These are phyloP conservation scores for Dothiorella sarmentorum DNA, from an alignment of 2,329 filamentous ascomycete genomes.

Conservation along the genomic window DNA sequence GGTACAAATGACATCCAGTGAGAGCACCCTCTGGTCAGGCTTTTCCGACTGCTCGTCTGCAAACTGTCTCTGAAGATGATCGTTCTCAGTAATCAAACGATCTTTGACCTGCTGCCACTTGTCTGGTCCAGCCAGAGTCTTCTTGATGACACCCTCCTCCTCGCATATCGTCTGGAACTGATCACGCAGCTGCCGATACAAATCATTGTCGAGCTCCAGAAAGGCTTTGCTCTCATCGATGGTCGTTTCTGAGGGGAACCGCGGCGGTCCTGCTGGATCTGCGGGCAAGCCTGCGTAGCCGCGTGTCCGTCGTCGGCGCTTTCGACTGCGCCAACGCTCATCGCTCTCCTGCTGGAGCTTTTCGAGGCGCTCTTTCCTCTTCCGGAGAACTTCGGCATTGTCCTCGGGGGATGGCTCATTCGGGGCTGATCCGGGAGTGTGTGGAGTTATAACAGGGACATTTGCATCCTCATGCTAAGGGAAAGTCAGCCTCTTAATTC, in stretches of 20 bases:
- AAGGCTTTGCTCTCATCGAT: constrained; percentile 73
- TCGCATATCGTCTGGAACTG: constrained; percentile 69
- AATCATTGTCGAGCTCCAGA: constrained; percentile 59
- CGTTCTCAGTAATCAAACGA: constrained; percentile 60
- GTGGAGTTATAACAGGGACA: neutral
- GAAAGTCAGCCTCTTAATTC: neutral
- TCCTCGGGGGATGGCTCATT: constrained; percentile 29
- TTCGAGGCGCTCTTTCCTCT: constrained; percentile 53
- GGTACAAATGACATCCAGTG: constrained; percentile 74
- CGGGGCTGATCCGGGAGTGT: neutral
- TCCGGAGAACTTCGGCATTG: constrained; percentile 48
- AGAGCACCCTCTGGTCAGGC: constrained; percentile 56
- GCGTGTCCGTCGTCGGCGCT: constrained; percentile 64
- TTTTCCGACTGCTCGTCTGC: constrained; percentile 42
- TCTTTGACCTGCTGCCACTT: constrained; percentile 71
- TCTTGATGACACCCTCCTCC: constrained; percentile 65
- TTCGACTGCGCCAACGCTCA: constrained; percentile 60
- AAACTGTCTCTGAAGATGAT: constrained; percentile 62
- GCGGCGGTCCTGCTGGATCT: constrained; percentile 64
- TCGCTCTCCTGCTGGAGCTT: constrained; percentile 58
- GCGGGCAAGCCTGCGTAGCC: constrained; percentile 66
- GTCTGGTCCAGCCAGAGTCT: constrained; percentile 69
- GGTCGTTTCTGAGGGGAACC: constrained; percentile 79
- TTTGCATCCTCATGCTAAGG: neutral
- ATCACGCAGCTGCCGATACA: constrained; percentile 63